Evolutionary conservation across 148 eudicot genomes (phyloP), one percentile per base, ranked within the genome.

Genomic region (Nepenthes mirabilis): DNA sequence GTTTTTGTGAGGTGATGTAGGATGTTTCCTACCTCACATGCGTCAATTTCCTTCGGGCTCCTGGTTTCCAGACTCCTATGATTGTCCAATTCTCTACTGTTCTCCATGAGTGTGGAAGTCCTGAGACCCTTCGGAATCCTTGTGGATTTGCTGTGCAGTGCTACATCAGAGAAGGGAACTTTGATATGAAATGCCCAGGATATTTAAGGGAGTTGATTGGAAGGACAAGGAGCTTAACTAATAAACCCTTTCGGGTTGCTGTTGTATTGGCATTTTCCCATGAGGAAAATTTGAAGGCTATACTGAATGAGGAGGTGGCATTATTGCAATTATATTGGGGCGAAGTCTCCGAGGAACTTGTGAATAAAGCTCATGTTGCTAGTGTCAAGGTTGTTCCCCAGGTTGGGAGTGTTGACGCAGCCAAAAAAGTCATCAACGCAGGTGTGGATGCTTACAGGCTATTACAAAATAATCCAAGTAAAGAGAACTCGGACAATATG

Each of bases 321-420:
- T 73, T 91, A 54, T 76, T 91, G 80, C 88, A 91, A 64, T 69
- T 88, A 57, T 91, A 81, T 49, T 91, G 96, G 98, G 98, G 98
- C 34, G 90, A 88, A 59, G 83, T 80, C 64, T 66, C 96, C 1
- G 56, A 85, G 62, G 94, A 88, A 51, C 75, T 88, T 37, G 91
- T 91, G 34, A 63, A 23, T 61, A 66, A 72, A 79, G 94, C 94
- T 68, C 98, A 88, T 77, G 70, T 68, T 69, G 94, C 88, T 14
- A 90, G 94, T 34, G 90, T 91, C 49, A 91, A 82, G 72, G 82
- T 91, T 73, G 86, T 91, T 78, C 96, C 91, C 43, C 98, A 91
- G 97, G 83, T 91, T 69, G 97, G 97, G 50, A 87, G 75, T 67
- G 65, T 83, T 47, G 81, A 83, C 75, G 91, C 72, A 64, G 95